Evolutionary conservation across 1,284 basidiomycete genomes (phyloP).

Genomic region (Trametes pubescens): DNA sequence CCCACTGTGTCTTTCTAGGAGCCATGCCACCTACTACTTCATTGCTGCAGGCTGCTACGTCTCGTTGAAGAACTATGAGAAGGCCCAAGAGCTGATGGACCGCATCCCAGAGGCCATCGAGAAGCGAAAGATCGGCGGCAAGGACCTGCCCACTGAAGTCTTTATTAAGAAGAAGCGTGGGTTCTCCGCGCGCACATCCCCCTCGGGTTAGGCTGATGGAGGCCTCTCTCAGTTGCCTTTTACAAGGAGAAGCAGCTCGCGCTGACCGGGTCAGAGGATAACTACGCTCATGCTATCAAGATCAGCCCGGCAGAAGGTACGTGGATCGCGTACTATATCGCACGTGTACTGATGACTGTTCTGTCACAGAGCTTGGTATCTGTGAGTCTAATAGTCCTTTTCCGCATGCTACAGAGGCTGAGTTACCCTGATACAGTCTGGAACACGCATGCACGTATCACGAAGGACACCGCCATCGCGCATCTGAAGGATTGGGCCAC

Average conservation of each 20-base stretch:
- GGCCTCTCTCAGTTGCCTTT: constrained; percentile 64
- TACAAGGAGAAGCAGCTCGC: constrained; percentile 72
- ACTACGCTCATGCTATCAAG: constrained; percentile 61
- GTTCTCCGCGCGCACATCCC: constrained; percentile 15
- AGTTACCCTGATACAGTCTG: constrained; percentile 58
- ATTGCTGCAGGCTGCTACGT: constrained; percentile 75
- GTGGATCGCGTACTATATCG: constrained; percentile 30
- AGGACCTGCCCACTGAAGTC: constrained; percentile 75
- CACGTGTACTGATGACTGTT: neutral
- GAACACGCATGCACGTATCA: constrained; percentile 72
- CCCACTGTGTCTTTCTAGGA: constrained; percentile 51
- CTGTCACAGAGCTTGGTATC: constrained; percentile 58
- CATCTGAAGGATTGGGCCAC: constrained; percentile 60
- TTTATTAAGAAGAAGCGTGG: constrained; percentile 76
- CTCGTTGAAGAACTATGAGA: constrained; percentile 57
- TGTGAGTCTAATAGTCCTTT: constrained; percentile 52
- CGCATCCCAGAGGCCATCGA: constrained; percentile 66
- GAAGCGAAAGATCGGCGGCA: constrained; percentile 68
- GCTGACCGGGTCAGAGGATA: constrained; percentile 56
- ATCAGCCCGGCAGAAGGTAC: constrained; percentile 75
- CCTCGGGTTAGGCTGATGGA: neutral
- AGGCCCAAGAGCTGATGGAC: constrained; percentile 69
- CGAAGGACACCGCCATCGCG: constrained; percentile 56
- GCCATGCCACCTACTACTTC: constrained; percentile 80
- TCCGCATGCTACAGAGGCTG: constrained; percentile 7